phyloP scores from a whole-genome alignment of 805 yeast species.

The Monosporozyma yasuniensis region DNA sequence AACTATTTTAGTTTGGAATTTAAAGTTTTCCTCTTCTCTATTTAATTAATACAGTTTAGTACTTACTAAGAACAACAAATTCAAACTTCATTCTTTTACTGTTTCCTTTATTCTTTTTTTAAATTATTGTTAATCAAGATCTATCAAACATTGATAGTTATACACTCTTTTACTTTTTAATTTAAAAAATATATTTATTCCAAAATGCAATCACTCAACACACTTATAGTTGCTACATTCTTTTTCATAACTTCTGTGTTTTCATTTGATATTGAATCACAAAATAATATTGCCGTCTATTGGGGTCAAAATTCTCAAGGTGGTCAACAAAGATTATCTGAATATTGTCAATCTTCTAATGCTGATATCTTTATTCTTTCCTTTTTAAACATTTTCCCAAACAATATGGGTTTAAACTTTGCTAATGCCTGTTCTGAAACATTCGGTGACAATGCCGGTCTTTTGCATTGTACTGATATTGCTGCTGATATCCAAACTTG shows the following conservation, averaged over 20 bases:
- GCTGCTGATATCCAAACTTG: conserved; percentile 66
- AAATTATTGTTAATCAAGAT: neutral
- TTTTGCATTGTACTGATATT: conserved; percentile 43
- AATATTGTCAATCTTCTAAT: conserved; percentile 58
- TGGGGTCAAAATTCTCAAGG: conserved; percentile 89
- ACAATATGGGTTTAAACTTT: conserved; percentile 41
- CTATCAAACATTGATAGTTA: neutral
- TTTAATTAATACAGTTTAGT: neutral
- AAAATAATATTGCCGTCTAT: conserved; percentile 62
- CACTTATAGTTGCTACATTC: neutral
- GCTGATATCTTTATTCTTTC: conserved; percentile 69
- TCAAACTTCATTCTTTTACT: neutral
- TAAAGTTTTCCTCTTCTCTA: neutral
- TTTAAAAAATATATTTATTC: neutral
- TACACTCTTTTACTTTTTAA: neutral
- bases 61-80: neutral
- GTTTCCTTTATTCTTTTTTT: neutral
- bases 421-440: conserved; percentile 42
- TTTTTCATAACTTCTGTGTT: neutral
- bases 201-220: neutral
- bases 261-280: conserved; percentile 33
- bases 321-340: conserved; percentile 34
- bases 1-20: neutral
- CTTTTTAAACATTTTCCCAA: conserved; percentile 59
- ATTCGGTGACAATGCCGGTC: conserved; percentile 28